Evolutionary conservation across 345 rosid genomes (phyloP).

Genomic region (Brassica juncea): DNA sequence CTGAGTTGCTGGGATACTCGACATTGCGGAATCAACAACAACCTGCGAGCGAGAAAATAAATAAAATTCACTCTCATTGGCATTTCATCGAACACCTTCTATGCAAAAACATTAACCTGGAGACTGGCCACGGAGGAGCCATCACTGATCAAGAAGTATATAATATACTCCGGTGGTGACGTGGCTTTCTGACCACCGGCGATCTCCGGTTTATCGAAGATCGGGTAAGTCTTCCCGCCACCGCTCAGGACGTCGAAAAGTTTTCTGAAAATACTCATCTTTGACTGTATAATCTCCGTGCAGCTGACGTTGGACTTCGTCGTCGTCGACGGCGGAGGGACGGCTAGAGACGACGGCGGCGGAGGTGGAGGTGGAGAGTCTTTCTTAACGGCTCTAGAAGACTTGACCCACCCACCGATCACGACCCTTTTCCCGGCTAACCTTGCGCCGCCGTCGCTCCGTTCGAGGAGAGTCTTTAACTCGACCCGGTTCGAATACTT

Average conservation of each 20-base stretch:
- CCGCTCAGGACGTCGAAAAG: conserved; percentile 60
- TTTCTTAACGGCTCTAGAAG: conserved; percentile 58
- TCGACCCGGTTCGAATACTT: conserved; percentile 68
- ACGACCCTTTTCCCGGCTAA: conserved; percentile 56
- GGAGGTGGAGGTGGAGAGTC: conserved; percentile 41
- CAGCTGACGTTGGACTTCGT: conserved; percentile 42
- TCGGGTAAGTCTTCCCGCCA: conserved; percentile 41
- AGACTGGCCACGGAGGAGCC: conserved; percentile 68
- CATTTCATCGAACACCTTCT: not conserved
- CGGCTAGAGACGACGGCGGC: not conserved
- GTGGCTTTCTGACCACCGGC: conserved; percentile 29
- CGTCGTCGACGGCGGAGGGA: conserved; percentile 21
- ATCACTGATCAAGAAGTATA: conserved; percentile 60
- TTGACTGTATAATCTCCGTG: conserved; percentile 66
- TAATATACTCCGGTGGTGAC: conserved; percentile 36
- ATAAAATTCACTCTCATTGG: not conserved
- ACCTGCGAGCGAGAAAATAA: conserved; percentile 48
- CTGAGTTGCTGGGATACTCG: conserved; percentile 44
- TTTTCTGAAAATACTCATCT: conserved; percentile 62
- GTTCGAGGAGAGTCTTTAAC: conserved; percentile 53
- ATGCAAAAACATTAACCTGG: conserved; percentile 49
- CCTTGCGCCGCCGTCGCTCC: conserved; percentile 51
- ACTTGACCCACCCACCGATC: conserved; percentile 91
- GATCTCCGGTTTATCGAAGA: conserved; percentile 50
- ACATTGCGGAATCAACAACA: conserved; percentile 58